Percentiles rank a stretch among this genome's conserved stretches.
phyloP scores from a whole-genome alignment of 441 rosid genomes.

The Bruguiera hainesii region DNA sequence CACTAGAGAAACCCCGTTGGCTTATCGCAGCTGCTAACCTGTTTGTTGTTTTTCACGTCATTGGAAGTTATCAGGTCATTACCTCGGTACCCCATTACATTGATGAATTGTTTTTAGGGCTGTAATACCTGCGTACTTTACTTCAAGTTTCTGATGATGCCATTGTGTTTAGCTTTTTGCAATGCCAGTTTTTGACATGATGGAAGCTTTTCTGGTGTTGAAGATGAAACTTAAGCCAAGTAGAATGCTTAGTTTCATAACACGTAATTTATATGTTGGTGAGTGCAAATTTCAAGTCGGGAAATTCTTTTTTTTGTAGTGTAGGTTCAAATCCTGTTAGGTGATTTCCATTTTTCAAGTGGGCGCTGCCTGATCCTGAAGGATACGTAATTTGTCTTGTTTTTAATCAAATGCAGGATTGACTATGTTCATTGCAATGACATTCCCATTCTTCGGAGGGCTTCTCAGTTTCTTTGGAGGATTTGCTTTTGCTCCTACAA shows the following conservation, averaged over 20 bases:
- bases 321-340: too few relatives aligned
- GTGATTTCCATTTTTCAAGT: too few relatives aligned
- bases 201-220: slow-evolving; percentile 55
- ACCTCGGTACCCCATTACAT: not conserved
- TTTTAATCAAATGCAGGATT: slow-evolving; percentile 36
- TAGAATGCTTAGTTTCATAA: slow-evolving; percentile 44
- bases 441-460: slow-evolving; percentile 76
- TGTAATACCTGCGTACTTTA: too few relatives aligned
- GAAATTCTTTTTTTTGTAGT: too few relatives aligned
- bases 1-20: slow-evolving; percentile 61
- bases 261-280: slow-evolving; percentile 63
- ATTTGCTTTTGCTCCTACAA: slow-evolving; percentile 79
- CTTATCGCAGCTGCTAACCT: slow-evolving; percentile 56
- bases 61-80: slow-evolving; percentile 81
- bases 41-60: slow-evolving; percentile 76
- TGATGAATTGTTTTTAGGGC: too few relatives aligned
- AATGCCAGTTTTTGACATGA: slow-evolving; percentile 74
- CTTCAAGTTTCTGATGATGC: too few relatives aligned
- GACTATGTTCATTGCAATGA: slow-evolving; percentile 58
- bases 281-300: slow-evolving; percentile 19
- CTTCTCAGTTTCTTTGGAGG: slow-evolving; percentile 88
- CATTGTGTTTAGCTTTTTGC: slow-evolving; percentile 39
- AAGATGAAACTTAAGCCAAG: slow-evolving; percentile 46
- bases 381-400: not conserved
- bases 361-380: not conserved